phyloP scores from a whole-genome alignment of 306 rosid genomes.

The Oemleria cerasiformis region DNA sequence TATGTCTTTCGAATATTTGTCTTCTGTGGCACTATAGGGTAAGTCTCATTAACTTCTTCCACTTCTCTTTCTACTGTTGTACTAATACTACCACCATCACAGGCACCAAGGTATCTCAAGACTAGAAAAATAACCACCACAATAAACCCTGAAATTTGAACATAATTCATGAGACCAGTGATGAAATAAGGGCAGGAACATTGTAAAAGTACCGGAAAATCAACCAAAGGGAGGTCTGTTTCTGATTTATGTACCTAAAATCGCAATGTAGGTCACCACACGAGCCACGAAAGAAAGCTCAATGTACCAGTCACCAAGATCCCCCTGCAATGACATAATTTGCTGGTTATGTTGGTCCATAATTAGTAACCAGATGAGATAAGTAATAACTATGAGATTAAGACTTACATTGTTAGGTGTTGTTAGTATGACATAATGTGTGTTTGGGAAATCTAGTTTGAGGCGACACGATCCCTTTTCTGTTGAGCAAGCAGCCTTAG shows the following conservation, averaged over 20 bases:
- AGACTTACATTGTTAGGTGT: slow-evolving; percentile 52
- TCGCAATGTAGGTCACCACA: slow-evolving; percentile 38
- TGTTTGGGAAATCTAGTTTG: slow-evolving; percentile 43
- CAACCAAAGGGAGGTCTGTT: neutral
- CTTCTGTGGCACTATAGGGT: slow-evolving; percentile 46
- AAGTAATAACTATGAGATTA: neutral
- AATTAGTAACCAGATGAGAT: slow-evolving; percentile 8
- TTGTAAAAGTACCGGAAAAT: neutral
- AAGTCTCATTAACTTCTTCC: slow-evolving; percentile 42
- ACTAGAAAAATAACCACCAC: slow-evolving; percentile 30
- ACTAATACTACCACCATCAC: slow-evolving; percentile 21
- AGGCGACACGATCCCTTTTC: slow-evolving; percentile 49
- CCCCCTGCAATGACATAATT: slow-evolving; percentile 37
- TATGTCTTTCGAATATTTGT: slow-evolving; percentile 18
- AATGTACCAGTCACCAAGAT: slow-evolving; percentile 33
- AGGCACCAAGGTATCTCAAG: slow-evolving; percentile 51
- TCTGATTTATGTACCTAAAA: slow-evolving; percentile 43
- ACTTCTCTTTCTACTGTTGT: neutral
- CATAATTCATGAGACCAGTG: neutral
- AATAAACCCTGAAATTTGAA: slow-evolving; percentile 38
- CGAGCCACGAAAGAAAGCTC: slow-evolving; percentile 55
- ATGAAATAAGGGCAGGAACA: slow-evolving; percentile 6
- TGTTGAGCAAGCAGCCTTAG: slow-evolving; percentile 52
- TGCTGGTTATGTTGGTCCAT: neutral
- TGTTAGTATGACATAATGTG: slow-evolving; percentile 46